These are phyloP conservation scores for Oxalis stricta DNA, from an alignment of 441 rosid species.

Conservation along the genomic window DNA sequence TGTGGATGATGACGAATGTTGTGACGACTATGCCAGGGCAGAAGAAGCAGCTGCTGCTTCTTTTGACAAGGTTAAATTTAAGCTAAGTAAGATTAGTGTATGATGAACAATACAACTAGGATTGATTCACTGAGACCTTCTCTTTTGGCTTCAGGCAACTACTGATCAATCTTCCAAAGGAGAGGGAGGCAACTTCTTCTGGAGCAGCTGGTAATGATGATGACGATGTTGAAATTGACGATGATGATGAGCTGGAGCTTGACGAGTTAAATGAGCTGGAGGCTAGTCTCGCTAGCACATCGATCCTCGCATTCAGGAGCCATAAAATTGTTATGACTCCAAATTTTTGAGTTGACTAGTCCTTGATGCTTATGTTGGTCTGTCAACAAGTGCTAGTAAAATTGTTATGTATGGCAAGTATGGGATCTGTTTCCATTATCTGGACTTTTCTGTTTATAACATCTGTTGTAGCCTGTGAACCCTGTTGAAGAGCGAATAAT, in stretches of 20 bases:
- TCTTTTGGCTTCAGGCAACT: constrained; percentile 14
- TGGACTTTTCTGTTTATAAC: too few relatives aligned
- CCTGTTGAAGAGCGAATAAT: too few relatives aligned
- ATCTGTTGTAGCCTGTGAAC: too few relatives aligned
- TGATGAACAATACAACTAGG: too few relatives aligned
- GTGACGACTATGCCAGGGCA: constrained; percentile 63
- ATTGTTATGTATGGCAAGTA: too few relatives aligned
- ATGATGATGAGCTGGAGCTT: constrained; percentile 65
- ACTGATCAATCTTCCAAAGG: constrained; percentile 13
- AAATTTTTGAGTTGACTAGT: too few relatives aligned
- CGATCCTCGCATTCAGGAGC: constrained; percentile 57
- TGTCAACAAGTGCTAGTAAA: too few relatives aligned
- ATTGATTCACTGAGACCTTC: not conserved
- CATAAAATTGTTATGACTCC: constrained; percentile 6
- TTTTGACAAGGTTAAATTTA: constrained; percentile 37
- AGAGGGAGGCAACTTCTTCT: constrained; percentile 16
- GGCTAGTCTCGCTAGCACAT: constrained; percentile 72
- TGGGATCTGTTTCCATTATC: too few relatives aligned
- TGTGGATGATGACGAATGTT: constrained; percentile 87
- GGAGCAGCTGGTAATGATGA: constrained; percentile 7
- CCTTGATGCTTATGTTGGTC: too few relatives aligned
- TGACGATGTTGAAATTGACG: constrained; percentile 25
- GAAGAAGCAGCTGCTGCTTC: constrained; percentile 43
- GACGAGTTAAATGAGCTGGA: constrained; percentile 85
- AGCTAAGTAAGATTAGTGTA: not conserved